These are phyloP conservation scores for Trypanosoma rangeli DNA, from an alignment of 208 protist genomes.

Conservation along the genomic window DNA sequence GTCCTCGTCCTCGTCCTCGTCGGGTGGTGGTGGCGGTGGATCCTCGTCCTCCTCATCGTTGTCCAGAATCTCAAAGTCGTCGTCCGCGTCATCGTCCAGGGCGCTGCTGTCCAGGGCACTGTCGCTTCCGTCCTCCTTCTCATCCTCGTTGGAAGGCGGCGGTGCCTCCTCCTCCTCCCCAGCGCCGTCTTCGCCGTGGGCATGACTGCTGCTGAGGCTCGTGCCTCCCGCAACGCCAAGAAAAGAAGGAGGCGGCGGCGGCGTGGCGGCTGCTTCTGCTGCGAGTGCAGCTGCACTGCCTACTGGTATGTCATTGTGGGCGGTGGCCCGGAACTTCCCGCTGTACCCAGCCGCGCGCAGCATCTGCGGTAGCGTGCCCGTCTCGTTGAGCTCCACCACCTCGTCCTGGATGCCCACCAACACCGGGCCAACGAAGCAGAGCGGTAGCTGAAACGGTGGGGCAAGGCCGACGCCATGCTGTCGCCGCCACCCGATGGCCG, in stretches of 20 bases:
- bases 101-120: neutral
- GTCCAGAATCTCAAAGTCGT: neutral
- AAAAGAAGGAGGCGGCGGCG: no score
- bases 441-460: slow-evolving; percentile 16
- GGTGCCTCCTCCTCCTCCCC: slow-evolving; percentile 4
- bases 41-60: neutral
- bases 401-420: slow-evolving; percentile 24
- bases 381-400: slow-evolving; percentile 15
- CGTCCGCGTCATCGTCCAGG: neutral
- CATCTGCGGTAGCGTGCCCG: slow-evolving; percentile 10
- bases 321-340: slow-evolving; percentile 9
- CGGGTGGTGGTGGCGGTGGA: neutral
- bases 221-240: neutral
- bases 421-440: slow-evolving; percentile 28
- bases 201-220: no score
- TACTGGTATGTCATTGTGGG: slow-evolving; percentile 6
- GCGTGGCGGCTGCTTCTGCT: neutral
- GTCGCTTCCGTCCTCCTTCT: neutral
- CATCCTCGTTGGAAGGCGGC: neutral
- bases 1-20: neutral
- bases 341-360: slow-evolving; percentile 21
- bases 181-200: neutral
- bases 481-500: neutral
- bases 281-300: neutral
- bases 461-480: neutral